Base-by-base conservation (phyloP, 192 early-diverging fungal genomes). In the Mortierella hygrophila region DNA sequence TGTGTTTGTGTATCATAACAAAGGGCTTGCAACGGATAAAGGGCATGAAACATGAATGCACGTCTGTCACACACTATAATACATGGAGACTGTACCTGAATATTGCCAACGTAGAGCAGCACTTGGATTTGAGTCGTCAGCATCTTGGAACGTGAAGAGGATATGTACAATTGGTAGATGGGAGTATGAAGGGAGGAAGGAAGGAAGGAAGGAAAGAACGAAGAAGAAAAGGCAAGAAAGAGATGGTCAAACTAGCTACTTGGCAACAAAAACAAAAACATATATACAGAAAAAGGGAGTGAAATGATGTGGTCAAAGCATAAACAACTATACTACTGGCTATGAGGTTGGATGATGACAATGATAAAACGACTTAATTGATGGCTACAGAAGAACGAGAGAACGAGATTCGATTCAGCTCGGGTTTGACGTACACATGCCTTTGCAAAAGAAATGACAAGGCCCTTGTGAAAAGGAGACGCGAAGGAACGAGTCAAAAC, bases 71-170 rank as follows among this genome's bases (percentile, higher is more conserved):
- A 35, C 35, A 35, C 35, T 35, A 35, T 35, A 35, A 35, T 35
- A 35, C 35, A 46, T 54, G 20, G n/a, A 4, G 32, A 40, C 44
- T 69, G 29, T 80, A 85, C 83, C 83, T 85, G 83, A 52, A 78
- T 80, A n/a, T 78, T 79, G n/a, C 83, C 83, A 1, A 85, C 42
- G 11, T 85, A 85, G 47, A 85, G 78, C 15, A 85, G 71, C n/a
- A 85, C 47, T 75, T 85, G 83, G 46, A 85, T 76, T 52, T 85
- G 83, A 47, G 83, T 85, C 18, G 83, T 80, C 46, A 85, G 60
- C 83, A 85, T 85, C 13, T 29, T 15, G 29, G 13, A 3, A 32
- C 1, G 8, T 6, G 29, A 3, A 11, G 15, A 29, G 29, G 29
- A 35, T 57, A 57, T 57, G 55, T 57, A 57, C n/a, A 57, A 26